Evolutionary conservation across 805 yeast species (phyloP).

Genomic region (Sungouiella thailandica): DNA sequence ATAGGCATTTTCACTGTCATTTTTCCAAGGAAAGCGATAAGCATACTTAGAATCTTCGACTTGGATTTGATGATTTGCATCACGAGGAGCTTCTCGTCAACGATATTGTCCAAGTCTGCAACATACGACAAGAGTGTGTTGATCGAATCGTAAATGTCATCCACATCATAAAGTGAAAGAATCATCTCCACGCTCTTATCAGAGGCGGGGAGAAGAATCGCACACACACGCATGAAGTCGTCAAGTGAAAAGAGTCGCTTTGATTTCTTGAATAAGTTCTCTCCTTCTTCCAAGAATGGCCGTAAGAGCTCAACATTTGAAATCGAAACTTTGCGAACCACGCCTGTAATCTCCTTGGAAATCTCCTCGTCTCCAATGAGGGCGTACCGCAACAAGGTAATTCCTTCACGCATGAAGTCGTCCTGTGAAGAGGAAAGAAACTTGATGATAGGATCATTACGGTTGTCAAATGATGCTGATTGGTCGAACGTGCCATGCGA

Average conservation of each 20-base stretch:
- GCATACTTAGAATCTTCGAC: constrained; percentile 20
- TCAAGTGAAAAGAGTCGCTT: constrained; percentile 22
- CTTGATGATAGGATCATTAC: constrained; percentile 31
- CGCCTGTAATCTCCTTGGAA: constrained; percentile 17
- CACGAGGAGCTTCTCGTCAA: constrained; percentile 25
- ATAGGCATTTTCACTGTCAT: constrained; percentile 30
- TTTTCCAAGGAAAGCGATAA: constrained; percentile 23
- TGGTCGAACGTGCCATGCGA: background rate
- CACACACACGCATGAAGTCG: constrained; percentile 33
- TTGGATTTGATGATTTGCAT: constrained; percentile 35
- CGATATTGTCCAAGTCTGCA: constrained; percentile 26
- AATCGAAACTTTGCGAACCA: constrained; percentile 25
- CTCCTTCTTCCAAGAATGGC: constrained; percentile 28
- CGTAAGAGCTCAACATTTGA: constrained; percentile 25
- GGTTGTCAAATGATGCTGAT: constrained; percentile 15
- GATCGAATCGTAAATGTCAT: constrained; percentile 26
- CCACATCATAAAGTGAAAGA: constrained; percentile 19
- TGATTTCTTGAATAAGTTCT: constrained; percentile 20
- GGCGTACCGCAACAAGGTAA: constrained; percentile 33
- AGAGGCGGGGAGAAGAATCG: constrained; percentile 19
- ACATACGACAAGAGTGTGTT: constrained; percentile 24
- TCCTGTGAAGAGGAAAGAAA: constrained; percentile 30
- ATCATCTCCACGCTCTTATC: constrained; percentile 19
- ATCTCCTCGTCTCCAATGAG: constrained; percentile 32
- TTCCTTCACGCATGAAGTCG: constrained; percentile 30